phyloP scores from a whole-genome alignment of 2,329 filamentous ascomycete genomes.

The Fonsecaea multimorphosa region DNA sequence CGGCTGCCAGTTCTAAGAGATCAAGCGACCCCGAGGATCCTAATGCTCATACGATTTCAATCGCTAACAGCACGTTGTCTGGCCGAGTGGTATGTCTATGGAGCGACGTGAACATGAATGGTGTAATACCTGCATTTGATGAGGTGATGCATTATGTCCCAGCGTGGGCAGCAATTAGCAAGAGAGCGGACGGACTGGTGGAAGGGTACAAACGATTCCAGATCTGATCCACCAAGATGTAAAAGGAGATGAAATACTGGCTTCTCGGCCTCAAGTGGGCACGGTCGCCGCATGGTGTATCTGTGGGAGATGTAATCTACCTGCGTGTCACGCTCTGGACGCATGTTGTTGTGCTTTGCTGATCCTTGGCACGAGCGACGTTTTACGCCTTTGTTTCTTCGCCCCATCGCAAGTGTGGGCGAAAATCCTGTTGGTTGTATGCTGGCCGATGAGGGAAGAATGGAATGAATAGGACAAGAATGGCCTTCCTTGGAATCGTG shows the following conservation, averaged over 20 bases:
- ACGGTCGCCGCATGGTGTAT: not conserved
- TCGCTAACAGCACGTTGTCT: conserved; percentile 54
- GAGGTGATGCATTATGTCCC: conserved; percentile 79
- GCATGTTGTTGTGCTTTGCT: not conserved
- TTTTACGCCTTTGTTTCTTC: not conserved
- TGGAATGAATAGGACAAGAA: not conserved
- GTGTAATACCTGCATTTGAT: conserved; percentile 80
- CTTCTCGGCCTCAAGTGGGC: not conserved
- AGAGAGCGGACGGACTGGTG: conserved; percentile 77
- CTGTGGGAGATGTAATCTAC: not conserved
- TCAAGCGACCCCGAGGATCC: not conserved
- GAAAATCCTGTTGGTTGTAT: not conserved
- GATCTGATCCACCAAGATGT: conserved; percentile 47
- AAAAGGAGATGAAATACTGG: not conserved
- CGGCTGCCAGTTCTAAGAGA: not conserved
- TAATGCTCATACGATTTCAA: conserved; percentile 40
- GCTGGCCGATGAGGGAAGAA: not conserved
- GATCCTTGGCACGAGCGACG: not conserved
- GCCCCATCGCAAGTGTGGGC: not conserved
- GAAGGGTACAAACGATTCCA: conserved; percentile 76
- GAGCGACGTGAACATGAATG: conserved; percentile 79
- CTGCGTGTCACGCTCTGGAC: not conserved
- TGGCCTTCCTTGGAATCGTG: not conserved
- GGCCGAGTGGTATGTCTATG: conserved; percentile 80
- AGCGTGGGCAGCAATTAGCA: conserved; percentile 77